These are phyloP conservation scores for Kluyveromyces sp. DNA, from an alignment of 1,139 yeast species.

Conservation along the genomic window DNA sequence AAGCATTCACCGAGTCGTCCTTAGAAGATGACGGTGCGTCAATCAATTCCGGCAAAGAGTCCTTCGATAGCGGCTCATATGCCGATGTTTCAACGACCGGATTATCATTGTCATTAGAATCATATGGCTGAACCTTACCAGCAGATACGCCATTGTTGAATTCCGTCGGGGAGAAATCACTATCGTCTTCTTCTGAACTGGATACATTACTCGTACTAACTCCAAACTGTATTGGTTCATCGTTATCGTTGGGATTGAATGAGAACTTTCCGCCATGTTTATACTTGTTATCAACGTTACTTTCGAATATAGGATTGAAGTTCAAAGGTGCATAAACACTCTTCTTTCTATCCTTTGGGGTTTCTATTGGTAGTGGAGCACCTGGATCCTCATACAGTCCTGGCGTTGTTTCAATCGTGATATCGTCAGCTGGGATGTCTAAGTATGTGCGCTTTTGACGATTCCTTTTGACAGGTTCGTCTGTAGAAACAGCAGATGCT, in stretches of 20 bases:
- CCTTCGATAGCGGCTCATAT: constrained; percentile 4
- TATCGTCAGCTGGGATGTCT: constrained; percentile 55
- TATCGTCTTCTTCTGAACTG: constrained; percentile 33
- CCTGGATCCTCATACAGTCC: constrained; percentile 67
- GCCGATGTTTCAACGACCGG: constrained; percentile 6
- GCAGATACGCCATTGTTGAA: constrained; percentile 26
- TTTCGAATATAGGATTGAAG: constrained; percentile 71
- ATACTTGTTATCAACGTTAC: constrained; percentile 73
- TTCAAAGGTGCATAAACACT: constrained; percentile 75
- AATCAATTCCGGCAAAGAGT: constrained; percentile 4
- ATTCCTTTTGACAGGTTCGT: constrained; percentile 5
- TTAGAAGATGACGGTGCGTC: constrained; percentile 8
- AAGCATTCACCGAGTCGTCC: constrained; percentile 7
- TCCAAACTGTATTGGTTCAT: constrained; percentile 29
- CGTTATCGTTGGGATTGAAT: constrained; percentile 26
- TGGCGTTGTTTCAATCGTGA: constrained; percentile 44
- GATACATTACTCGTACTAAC: constrained; percentile 26
- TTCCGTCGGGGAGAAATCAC: constrained; percentile 28
- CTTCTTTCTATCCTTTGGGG: constrained; percentile 44
- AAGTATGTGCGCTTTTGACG: constrained; percentile 29
- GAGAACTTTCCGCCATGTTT: constrained; percentile 82
- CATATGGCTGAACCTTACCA: constrained; percentile 9
- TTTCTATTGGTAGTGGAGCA: constrained; percentile 66
- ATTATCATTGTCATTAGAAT: constrained; percentile 3
- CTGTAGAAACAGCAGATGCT: background rate